phyloP scores from a whole-genome alignment of 2,329 filamentous ascomycete genomes.

The Talaromyces sp. region DNA sequence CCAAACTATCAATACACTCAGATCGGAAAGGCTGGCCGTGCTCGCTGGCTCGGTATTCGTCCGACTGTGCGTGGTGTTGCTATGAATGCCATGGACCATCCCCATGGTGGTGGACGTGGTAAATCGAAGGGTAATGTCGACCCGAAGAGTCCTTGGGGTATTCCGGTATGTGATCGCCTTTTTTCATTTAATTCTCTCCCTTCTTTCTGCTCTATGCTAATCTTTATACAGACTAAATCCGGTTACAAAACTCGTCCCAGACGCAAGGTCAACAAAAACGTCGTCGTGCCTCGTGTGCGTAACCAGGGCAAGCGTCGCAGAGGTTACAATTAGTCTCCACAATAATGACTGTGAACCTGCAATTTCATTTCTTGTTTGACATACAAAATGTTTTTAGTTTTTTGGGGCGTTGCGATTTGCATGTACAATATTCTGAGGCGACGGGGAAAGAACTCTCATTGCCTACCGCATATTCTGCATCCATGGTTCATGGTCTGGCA shows the following conservation, averaged over 20 bases:
- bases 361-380: background rate
- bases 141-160: slow-evolving; percentile 94
- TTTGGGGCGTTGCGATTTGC: background rate
- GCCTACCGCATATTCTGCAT: background rate
- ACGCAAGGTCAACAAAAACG: slow-evolving; percentile 85
- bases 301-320: slow-evolving; percentile 85
- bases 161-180: slow-evolving; percentile 62
- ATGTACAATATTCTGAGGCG: background rate
- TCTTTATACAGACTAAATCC: slow-evolving; percentile 43
- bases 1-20: slow-evolving; percentile 83
- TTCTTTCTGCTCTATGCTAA: slow-evolving; percentile 13
- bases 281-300: slow-evolving; percentile 74
- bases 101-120: slow-evolving; percentile 96
- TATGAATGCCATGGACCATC: slow-evolving; percentile 98
- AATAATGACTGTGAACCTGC: background rate
- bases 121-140: slow-evolving; percentile 98
- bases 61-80: slow-evolving; percentile 95
- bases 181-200: background rate
- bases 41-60: slow-evolving; percentile 86
- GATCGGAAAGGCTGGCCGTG: slow-evolving; percentile 90
- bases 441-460: background rate
- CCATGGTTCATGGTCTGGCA: background rate
- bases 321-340: slow-evolving; percentile 49
- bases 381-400: background rate
- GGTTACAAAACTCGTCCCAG: slow-evolving; percentile 84